Percentiles rank a stretch among this genome's conserved stretches.
Conservation (phyloP, 352 stramenopile genomes). For the Aphanomyces euteiches region DNA sequence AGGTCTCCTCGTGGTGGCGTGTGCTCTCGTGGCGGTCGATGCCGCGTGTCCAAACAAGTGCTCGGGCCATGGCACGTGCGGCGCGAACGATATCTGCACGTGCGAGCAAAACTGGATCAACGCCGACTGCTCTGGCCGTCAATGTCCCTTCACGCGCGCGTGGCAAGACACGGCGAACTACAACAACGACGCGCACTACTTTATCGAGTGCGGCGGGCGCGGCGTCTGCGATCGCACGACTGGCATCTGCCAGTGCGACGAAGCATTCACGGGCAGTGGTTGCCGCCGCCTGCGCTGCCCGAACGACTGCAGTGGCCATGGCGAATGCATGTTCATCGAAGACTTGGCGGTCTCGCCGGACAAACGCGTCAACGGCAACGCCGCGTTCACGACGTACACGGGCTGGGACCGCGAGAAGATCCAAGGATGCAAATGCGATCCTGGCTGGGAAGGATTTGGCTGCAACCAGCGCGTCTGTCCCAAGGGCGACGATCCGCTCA, state of each 20-base stretch:
- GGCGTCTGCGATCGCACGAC: slow-evolving; percentile 72
- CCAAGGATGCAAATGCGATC: slow-evolving; percentile 61
- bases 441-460: slow-evolving; percentile 66
- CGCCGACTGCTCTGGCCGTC: slow-evolving; percentile 48
- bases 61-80: slow-evolving; percentile 81
- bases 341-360: slow-evolving; percentile 44
- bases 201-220: slow-evolving; percentile 82
- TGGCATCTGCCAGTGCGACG: slow-evolving; percentile 62
- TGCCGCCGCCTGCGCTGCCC: slow-evolving; percentile 52
- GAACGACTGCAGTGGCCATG: slow-evolving; percentile 47
- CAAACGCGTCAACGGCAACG: slow-evolving; percentile 40
- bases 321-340: slow-evolving; percentile 52
- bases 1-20: not conserved
- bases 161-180: slow-evolving; percentile 64
- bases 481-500: slow-evolving; percentile 84
- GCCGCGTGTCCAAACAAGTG: slow-evolving; percentile 76
- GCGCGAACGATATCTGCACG: slow-evolving; percentile 63
- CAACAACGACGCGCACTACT: slow-evolving; percentile 62
- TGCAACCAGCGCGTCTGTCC: slow-evolving; percentile 85
- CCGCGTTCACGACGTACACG: slow-evolving; percentile 35
- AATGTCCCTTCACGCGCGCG: slow-evolving; percentile 48
- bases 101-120: slow-evolving; percentile 81
- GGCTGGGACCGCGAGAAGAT: slow-evolving; percentile 78
- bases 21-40: slow-evolving; percentile 5
- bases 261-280: slow-evolving; percentile 58